A percentile compares a stretch with the other conserved stretches of the same genome.
Conservation (phyloP, 352 stramenopile genomes). For the Phytophthora kernoviae region DNA sequence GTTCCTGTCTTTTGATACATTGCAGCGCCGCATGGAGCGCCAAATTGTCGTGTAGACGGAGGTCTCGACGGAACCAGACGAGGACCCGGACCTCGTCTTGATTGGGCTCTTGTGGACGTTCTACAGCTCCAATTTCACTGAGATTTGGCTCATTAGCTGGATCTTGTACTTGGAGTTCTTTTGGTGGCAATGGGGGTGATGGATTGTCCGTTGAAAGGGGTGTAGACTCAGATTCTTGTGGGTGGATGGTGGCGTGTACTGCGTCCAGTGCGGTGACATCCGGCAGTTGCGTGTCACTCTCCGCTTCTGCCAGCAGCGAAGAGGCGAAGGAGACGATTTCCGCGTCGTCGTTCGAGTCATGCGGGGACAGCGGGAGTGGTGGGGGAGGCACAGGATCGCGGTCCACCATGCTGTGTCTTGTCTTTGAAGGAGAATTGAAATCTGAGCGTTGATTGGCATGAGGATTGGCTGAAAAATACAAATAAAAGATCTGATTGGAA, state of each 20-base stretch:
- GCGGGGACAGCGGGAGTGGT: background rate
- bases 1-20: conserved; percentile 26
- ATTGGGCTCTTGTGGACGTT: background rate
- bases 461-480: too few species aligned
- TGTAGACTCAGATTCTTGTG: conserved; percentile 2
- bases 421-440: too few species aligned
- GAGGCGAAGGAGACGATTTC: conserved; percentile 49
- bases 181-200: background rate
- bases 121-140: conserved; percentile 7
- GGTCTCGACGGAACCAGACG: conserved; percentile 95
- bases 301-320: conserved; percentile 44
- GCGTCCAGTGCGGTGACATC: conserved; percentile 46
- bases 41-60: conserved; percentile 97
- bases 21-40: conserved; percentile 82
- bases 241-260: conserved; percentile 40
- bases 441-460: too few species aligned
- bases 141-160: conserved; percentile 3
- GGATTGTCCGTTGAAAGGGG: background rate
- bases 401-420: background rate
- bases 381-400: background rate
- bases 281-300: conserved; percentile 25
- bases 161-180: background rate
- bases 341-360: conserved; percentile 31
- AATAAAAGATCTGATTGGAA: too few species aligned
- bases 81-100: conserved; percentile 48